These are phyloP conservation scores for Hypoxylon subgilvum DNA, from an alignment of 495 filamentous ascomycete species.

Conservation along the genomic window DNA sequence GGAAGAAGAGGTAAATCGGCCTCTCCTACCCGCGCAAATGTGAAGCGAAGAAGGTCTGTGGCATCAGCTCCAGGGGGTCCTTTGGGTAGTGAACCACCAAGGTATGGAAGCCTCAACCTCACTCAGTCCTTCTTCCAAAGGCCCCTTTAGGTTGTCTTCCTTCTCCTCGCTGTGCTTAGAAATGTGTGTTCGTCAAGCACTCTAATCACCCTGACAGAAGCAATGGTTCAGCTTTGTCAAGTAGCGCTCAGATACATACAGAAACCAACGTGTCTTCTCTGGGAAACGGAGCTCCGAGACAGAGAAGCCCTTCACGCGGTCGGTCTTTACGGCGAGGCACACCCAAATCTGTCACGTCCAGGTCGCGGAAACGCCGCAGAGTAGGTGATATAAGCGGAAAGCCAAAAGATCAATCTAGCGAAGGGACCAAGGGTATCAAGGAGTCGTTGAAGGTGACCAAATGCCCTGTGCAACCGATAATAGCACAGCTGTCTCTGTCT, in stretches of 20 bases:
- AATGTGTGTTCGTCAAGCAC: background rate
- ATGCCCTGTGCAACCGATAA: background rate
- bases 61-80: constrained; percentile 28
- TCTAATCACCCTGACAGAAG: background rate
- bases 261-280: background rate
- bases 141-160: background rate
- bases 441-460: background rate
- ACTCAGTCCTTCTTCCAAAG: background rate
- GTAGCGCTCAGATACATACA: too few species aligned
- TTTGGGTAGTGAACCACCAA: background rate
- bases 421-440: background rate
- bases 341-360: background rate
- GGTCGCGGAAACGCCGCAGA: background rate
- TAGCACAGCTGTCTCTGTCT: constrained; percentile 3
- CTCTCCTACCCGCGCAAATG: constrained; percentile 21
- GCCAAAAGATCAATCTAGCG: background rate
- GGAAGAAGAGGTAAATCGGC: constrained; percentile 11
- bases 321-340: constrained; percentile 6
- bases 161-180: background rate
- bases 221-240: background rate
- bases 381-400: background rate
- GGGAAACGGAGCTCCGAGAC: background rate
- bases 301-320: background rate
- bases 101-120: constrained; percentile 5
- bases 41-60: constrained; percentile 24